Conservation (phyloP, 306 rosid species). For the Styphnolobium japonicum region DNA sequence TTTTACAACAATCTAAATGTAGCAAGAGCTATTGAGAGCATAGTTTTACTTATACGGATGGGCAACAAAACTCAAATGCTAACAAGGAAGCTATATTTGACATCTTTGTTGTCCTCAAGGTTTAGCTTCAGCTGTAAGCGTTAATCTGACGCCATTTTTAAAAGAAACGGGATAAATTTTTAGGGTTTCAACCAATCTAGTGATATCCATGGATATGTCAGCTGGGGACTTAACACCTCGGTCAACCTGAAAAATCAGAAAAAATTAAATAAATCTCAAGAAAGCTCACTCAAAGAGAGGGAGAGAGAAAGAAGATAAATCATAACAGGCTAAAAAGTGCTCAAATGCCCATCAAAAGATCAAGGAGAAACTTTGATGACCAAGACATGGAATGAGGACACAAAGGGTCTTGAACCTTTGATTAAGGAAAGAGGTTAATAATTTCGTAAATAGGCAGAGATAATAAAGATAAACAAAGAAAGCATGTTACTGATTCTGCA, state of each 20-base stretch:
- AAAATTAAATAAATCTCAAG: neutral
- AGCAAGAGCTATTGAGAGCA: neutral
- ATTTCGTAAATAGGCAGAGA: neutral
- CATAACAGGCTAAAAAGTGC: neutral
- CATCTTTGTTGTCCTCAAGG: slow-evolving; percentile 31
- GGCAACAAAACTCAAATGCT: slow-evolving; percentile 6
- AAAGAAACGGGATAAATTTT: slow-evolving; percentile 62
- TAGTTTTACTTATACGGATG: neutral
- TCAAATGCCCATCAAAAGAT: slow-evolving; percentile 17
- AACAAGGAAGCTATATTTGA: neutral
- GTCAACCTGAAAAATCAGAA: slow-evolving; percentile 56
- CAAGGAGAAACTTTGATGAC: neutral
- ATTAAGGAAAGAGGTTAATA: neutral
- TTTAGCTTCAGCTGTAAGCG: slow-evolving; percentile 48
- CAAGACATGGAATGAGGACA: neutral
- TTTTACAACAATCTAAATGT: slow-evolving; percentile 23
- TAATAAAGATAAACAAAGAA: slow-evolving; percentile 17
- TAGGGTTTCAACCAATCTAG: slow-evolving; percentile 63
- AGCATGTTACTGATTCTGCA: neutral
- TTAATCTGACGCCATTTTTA: slow-evolving; percentile 66
- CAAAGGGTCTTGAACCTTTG: neutral
- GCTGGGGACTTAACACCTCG: slow-evolving; percentile 90
- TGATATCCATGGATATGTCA: slow-evolving; percentile 89
- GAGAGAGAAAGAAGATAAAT: slow-evolving; percentile 8
- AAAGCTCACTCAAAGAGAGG: neutral